Base-by-base conservation (phyloP, 768 basidiomycete genomes). In the Suillus bovinus region DNA sequence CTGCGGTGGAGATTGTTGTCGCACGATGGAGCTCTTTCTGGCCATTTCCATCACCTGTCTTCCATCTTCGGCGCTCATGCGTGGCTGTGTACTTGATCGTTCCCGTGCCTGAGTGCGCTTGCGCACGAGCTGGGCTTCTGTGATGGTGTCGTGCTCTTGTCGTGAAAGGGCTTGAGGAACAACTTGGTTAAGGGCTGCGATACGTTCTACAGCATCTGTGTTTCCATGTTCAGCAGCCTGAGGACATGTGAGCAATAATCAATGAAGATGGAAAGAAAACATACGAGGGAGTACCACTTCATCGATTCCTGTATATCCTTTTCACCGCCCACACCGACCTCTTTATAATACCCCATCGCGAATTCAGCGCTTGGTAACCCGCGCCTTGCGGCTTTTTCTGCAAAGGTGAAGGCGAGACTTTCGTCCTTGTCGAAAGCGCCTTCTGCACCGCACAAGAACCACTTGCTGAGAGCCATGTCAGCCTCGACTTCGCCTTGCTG, bases 391-490 rank as follows among this genome's bases (percentile, higher is more conserved):
- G 91, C 90, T 76, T 96, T 96, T 65, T 93, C 89, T 0, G 96
- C 96, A 76, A 96, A 99, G 0, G 88, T 91, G 66, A 85, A 85
- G 2, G 96, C 95, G 4, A 98, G 81, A 1, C 72, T 77, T 71
- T 97, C 94, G 72, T 96, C 93, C 74, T 94, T 94, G 42, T 92
- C 91, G 67, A 97, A 95, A 16, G 80, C 77, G 9, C 84, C 84
- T 39, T 83, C 81, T 0, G 88, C 87, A 4, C 96, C 96, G 71
- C 94, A 96, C 55, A 99, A 77, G 80, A 97, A 98, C 96, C 96
- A 99, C 76, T 97, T 98, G 74, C 86, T 89, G 59, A 98, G 82
- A 3, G 94, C 96, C 94, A 98, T 96, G 71, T 99, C 94, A 0
- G 96, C 96, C 72, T 98, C 95, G 27, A 84, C 81, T 74, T 97